A percentile compares a stretch with the other conserved stretches of the same genome.
Conservation (phyloP, 257 asterid species). For the Agastache rugosa region DNA sequence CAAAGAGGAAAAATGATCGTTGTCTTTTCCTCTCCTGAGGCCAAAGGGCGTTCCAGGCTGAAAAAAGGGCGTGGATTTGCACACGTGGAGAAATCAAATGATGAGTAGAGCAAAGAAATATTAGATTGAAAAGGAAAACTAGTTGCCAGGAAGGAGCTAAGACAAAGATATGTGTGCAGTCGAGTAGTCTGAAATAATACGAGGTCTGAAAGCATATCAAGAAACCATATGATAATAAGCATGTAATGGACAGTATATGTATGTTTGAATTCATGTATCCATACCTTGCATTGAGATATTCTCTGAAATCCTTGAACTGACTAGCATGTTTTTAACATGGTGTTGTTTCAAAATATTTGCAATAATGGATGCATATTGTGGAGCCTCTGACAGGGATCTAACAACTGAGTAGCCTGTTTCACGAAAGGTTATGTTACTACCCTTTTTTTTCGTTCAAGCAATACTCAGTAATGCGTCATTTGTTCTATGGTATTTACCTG, state of each 20-base stretch:
- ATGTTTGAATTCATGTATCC: not conserved
- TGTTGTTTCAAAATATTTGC: conserved; percentile 68
- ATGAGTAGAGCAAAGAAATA: not conserved
- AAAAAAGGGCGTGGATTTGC: conserved; percentile 21
- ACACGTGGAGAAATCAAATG: not conserved
- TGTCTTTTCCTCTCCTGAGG: conserved; percentile 95
- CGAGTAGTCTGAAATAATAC: not conserved
- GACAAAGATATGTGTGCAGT: not conserved
- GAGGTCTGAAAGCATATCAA: not conserved
- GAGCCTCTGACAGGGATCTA: conserved; percentile 97
- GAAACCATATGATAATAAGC: not conserved
- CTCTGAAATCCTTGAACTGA: conserved; percentile 48
- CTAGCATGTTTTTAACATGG: conserved; percentile 47
- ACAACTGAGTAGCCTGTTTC: conserved; percentile 92
- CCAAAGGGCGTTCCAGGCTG: conserved; percentile 99
- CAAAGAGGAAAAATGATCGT: conserved; percentile 94
- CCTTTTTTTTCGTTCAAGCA: conserved; percentile 13
- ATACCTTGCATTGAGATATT: conserved; percentile 88
- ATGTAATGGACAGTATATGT: not conserved
- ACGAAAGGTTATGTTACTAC: not conserved
- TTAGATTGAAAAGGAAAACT: not conserved
- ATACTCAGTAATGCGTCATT: not conserved
- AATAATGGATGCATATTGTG: conserved; percentile 84
- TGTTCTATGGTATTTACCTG: conserved; percentile 59
- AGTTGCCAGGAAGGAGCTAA: not conserved